Evolutionary conservation across 2,329 filamentous ascomycete genomes (phyloP), one percentile per base, ranked within the genome.

Genomic region (Blastomyces percursus): DNA sequence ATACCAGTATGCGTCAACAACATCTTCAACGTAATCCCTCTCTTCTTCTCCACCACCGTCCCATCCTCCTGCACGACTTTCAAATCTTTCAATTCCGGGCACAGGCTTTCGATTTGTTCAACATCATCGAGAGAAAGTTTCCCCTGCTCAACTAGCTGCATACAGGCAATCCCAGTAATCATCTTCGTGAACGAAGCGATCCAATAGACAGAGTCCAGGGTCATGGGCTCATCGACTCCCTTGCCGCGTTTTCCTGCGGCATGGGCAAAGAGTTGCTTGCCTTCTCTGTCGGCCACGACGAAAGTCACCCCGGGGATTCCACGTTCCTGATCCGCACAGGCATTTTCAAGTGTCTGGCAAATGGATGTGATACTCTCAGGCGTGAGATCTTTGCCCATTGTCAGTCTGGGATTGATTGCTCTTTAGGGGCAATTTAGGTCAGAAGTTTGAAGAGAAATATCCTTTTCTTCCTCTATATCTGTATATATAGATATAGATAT

Each of bases 191-290:
- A 82, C 0, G 78, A 81, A 1, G 81, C 80, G 24, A 84, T 80
- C 80, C 80, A 83, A 67, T 86, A 88, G 0, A 84, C 74, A 9
- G 77, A 84, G 48, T 89, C 84, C 0, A 84, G 72, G 0, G 79
- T 80, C 81, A 89, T 84, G 3, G 79, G 75, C 55, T 84, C 79
- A 0, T 74, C 66, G 1, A 74, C 64, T 12, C 24, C 72, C 5
- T 76, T 56, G 0, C 82, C 82, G 2, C 77, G 73, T 21, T 75
- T 79, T 0, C 82, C 83, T 0, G 79, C 72, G 0, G 81, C 73
- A 66, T 84, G 75, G 2, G 75, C 74, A 65, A 82, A 79, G 0
- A 80, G 70, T 9, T 81, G 78, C 2, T 76, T 70, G 24, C 81
- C 81, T 64, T 76, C 68, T 60, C 76, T 79, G 65, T 73, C 78